Conservation (phyloP, 2,329 filamentous ascomycete genomes). For the Clathrospora elynae region DNA sequence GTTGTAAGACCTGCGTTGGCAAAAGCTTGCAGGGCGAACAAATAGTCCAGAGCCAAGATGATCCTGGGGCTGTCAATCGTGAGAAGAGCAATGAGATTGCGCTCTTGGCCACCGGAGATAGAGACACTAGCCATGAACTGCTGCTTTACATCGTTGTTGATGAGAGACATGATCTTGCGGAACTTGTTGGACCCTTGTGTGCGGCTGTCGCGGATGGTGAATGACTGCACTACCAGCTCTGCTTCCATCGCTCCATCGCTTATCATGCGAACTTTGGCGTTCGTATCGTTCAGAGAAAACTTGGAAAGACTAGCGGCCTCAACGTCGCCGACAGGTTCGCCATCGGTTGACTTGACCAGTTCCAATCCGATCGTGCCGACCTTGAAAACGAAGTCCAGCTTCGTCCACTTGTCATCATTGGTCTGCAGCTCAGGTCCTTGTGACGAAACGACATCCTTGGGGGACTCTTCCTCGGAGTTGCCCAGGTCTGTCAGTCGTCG, state of each 20-base stretch:
- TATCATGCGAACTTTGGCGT: slow-evolving; percentile 88
- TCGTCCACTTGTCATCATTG: slow-evolving; percentile 79
- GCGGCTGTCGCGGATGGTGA: slow-evolving; percentile 93
- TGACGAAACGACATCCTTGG: slow-evolving; percentile 56
- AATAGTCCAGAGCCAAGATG: slow-evolving; percentile 93
- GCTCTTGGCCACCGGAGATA: slow-evolving; percentile 82
- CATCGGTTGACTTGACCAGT: slow-evolving; percentile 75
- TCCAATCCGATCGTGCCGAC: slow-evolving; percentile 88
- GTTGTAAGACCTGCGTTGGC: slow-evolving; percentile 69
- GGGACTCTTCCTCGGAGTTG: slow-evolving; percentile 41
- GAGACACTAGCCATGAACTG: slow-evolving; percentile 98
- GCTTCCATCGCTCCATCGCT: slow-evolving; percentile 90
- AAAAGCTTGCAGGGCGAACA: slow-evolving; percentile 87
- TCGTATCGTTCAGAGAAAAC: slow-evolving; percentile 92
- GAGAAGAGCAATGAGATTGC: slow-evolving; percentile 84
- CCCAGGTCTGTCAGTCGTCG: slow-evolving; percentile 52
- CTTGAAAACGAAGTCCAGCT: slow-evolving; percentile 88
- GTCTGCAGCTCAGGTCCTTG: slow-evolving; percentile 70
- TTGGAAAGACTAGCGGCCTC: slow-evolving; percentile 84
- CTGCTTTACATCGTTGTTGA: slow-evolving; percentile 88
- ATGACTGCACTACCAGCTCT: slow-evolving; percentile 89
- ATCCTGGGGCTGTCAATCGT: slow-evolving; percentile 93
- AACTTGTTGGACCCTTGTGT: slow-evolving; percentile 90
- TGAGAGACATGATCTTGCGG: slow-evolving; percentile 95
- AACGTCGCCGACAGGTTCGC: slow-evolving; percentile 77